Conservation (phyloP, 495 filamentous ascomycete species). For the Bacidia rubella region DNA sequence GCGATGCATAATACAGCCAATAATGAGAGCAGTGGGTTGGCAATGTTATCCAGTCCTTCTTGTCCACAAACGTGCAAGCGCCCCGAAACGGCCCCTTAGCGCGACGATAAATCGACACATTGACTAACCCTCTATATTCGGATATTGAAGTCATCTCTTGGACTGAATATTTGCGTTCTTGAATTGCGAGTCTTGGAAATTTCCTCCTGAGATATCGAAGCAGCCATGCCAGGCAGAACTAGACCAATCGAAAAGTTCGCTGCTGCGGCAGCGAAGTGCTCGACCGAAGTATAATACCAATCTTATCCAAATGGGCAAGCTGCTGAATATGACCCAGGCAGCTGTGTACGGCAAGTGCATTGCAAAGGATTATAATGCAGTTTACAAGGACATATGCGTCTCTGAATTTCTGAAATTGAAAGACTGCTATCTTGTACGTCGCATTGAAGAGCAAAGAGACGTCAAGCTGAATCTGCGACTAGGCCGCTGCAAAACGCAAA, state of each 20-base stretch:
- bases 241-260: slow-evolving; percentile 86
- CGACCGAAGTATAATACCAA: slow-evolving; percentile 48
- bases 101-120: slow-evolving; percentile 6
- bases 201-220: too few relatives aligned
- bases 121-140: not conserved
- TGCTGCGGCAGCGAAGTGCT: slow-evolving; percentile 67
- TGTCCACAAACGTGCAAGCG: too few relatives aligned
- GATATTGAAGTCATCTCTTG: not conserved
- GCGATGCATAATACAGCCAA: slow-evolving; percentile 5
- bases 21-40: not conserved
- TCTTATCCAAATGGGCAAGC: not conserved
- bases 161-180: not conserved
- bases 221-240: slow-evolving; percentile 25
- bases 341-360: slow-evolving; percentile 87
- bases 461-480: not conserved
- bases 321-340: slow-evolving; percentile 37
- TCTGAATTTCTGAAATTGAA: slow-evolving; percentile 78
- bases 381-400: slow-evolving; percentile 82
- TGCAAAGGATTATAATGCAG: slow-evolving; percentile 75
- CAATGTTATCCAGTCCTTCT: too few relatives aligned
- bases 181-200: not conserved
- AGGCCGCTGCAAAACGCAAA: slow-evolving; percentile 17
- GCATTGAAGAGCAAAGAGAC: not conserved
- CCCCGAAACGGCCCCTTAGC: too few relatives aligned
- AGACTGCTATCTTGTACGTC: slow-evolving; percentile 67